These are phyloP conservation scores for Diutina scorzettiae DNA, from an alignment of 1,139 yeast species.

Conservation along the genomic window DNA sequence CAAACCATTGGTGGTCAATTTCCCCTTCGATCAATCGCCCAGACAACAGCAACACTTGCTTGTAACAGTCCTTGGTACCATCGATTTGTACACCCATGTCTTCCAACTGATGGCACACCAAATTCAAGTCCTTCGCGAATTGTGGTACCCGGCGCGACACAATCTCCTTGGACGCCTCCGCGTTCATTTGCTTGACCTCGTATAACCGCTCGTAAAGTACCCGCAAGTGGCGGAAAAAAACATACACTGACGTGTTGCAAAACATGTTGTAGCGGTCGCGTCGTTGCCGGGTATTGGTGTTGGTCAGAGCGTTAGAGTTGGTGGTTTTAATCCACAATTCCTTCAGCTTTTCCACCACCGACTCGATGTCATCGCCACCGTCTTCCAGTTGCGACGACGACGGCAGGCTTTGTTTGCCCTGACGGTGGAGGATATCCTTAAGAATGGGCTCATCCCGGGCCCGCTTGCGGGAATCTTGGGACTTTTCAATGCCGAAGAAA, in stretches of 20 bases:
- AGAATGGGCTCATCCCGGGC: background rate
- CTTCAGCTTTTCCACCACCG: slow-evolving; percentile 40
- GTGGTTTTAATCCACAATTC: slow-evolving; percentile 54
- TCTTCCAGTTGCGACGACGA: slow-evolving; percentile 8
- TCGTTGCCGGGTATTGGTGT: slow-evolving; percentile 10
- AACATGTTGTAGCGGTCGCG: slow-evolving; percentile 60
- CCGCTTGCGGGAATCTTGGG: slow-evolving; percentile 13
- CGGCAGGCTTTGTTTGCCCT: background rate
- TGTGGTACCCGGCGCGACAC: slow-evolving; percentile 54
- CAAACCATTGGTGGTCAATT: slow-evolving; percentile 90
- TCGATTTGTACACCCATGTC: slow-evolving; percentile 68
- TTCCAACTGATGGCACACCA: slow-evolving; percentile 70
- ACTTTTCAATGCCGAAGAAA: slow-evolving; percentile 47
- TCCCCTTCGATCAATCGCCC: slow-evolving; percentile 81
- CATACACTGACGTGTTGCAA: slow-evolving; percentile 84
- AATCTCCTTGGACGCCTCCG: slow-evolving; percentile 60
- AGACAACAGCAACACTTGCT: slow-evolving; percentile 61
- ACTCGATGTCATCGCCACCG: background rate
- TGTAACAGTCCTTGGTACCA: slow-evolving; percentile 60
- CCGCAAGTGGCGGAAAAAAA: slow-evolving; percentile 78
- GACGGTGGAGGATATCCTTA: background rate
- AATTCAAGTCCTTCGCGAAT: slow-evolving; percentile 81
- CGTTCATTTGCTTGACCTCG: slow-evolving; percentile 63
- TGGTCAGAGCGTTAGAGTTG: slow-evolving; percentile 19
- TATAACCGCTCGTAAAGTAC: slow-evolving; percentile 69